Base-by-base conservation (phyloP, 371 early-diverging fungal species). In the Rhizomucor miehei region DNA sequence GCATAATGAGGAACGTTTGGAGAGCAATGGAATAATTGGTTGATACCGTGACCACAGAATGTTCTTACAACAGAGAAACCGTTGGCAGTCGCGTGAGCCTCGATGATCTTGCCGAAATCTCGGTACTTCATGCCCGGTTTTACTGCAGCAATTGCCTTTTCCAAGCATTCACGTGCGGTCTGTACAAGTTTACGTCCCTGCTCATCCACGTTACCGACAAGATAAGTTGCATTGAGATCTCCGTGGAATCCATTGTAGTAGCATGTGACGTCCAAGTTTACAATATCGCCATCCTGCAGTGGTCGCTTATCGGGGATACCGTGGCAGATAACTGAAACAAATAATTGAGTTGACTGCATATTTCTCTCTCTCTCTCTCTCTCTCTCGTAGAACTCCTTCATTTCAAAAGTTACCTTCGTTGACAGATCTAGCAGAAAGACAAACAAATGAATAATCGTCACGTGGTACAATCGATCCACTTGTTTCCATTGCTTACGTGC, bases 1-100 rank as follows among this genome's bases (percentile, higher is more conserved):
- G 89, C 88, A 79, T 96, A 98, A 67, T 98, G 98, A n/a, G 95
- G 97, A 14, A 96, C 86, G 57, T 85, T 89, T 16, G 98, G 97
- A 1, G 94, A 69, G 58, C 88, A 84, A 62, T 97, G 97, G 82
- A 96, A 96, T 52, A 92, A 74, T 21, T 73, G 82, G 57, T 93
- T 83, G 40, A 97, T 89, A 24, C 99, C 99, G 60, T 98, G 99
- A 1, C 97, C 98, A 65, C 92, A 90, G 66, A 92, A 97, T 0
- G 90, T 87, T 59, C 91, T 84, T 9, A 95, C 95, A n/a, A 97
- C 97, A 1, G 92, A 91, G 66, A 93, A 92, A 2, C 94, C 93
- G 25, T 90, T 84, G 29, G 77, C 76, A 40, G 81, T 84, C 11
- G 97, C 98, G 50, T 89, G 84, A 48, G 88, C 85, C 67, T 94